Conservation (phyloP, 495 filamentous ascomycete genomes). For the Neurospora sp. region DNA sequence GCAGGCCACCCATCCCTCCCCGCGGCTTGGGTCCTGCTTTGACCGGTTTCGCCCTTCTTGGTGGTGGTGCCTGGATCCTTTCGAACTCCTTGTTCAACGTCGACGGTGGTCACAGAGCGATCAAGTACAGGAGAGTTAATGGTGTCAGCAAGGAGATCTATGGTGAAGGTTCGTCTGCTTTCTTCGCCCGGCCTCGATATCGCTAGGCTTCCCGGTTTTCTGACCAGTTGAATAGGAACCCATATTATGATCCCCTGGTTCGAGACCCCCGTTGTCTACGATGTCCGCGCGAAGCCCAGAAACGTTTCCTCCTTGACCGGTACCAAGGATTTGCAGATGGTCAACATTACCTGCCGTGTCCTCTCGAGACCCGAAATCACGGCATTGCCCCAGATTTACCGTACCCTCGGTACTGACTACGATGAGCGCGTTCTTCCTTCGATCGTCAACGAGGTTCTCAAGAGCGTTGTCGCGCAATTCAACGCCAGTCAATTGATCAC, state of each 20-base stretch:
- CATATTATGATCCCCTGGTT: conserved; percentile 92
- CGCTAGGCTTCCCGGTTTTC: not conserved
- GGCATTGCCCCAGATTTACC: conserved; percentile 90
- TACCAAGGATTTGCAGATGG: conserved; percentile 99
- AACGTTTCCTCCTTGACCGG: conserved; percentile 96
- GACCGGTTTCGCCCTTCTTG: conserved; percentile 41
- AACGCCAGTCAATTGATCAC: conserved; percentile 98
- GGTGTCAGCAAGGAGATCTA: conserved; percentile 97
- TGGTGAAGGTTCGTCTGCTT: conserved; percentile 61
- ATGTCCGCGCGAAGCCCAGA: conserved; percentile 93
- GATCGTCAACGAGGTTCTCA: conserved; percentile 97
- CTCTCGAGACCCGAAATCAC: conserved; percentile 82
- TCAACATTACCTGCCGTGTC: conserved; percentile 99
- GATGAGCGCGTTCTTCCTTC: conserved; percentile 94
- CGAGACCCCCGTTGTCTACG: conserved; percentile 92
- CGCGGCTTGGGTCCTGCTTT: conserved; percentile 20
- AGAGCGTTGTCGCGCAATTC: conserved; percentile 98
- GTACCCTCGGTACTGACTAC: conserved; percentile 90
- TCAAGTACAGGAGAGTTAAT: conserved; percentile 90
- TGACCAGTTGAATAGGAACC: conserved; percentile 51
- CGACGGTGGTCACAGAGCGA: conserved; percentile 96
- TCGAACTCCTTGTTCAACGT: conserved; percentile 97
- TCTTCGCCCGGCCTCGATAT: not conserved
- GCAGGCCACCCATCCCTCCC: conserved; percentile 19
- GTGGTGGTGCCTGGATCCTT: conserved; percentile 47